A percentile compares a stretch with the other conserved stretches of the same genome.
Evolutionary conservation across 352 stramenopile genomes (phyloP).

Genomic region (Pythium aristosporum): DNA sequence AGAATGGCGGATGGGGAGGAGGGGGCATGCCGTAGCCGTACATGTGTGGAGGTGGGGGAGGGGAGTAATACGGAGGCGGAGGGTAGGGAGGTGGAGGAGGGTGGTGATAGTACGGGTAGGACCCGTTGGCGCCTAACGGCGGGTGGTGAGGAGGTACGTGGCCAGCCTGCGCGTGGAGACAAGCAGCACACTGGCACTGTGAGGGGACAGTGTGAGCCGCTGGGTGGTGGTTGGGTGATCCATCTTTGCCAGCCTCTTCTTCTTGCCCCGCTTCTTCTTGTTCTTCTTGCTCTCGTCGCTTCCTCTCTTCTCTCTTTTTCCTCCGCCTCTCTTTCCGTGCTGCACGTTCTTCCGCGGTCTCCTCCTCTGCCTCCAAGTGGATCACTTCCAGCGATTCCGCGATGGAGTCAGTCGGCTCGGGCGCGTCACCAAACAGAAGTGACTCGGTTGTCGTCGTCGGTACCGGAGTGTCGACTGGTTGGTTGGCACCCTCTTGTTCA

Average conservation of each 20-base stretch:
- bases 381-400: background rate
- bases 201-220: background rate
- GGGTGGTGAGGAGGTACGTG: background rate
- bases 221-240: constrained; percentile 17
- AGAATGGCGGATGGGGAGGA: constrained; percentile 11
- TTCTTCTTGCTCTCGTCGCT: constrained; percentile 28
- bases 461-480: background rate
- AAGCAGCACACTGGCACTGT: constrained; percentile 11
- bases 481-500: background rate
- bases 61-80: constrained; percentile 9
- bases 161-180: background rate
- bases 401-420: background rate
- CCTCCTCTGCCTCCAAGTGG: background rate
- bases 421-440: background rate
- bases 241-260: constrained; percentile 22
- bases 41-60: constrained; percentile 8
- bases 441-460: background rate
- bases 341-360: constrained; percentile 4
- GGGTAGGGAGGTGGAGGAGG: background rate
- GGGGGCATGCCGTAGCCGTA: constrained; percentile 9
- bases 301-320: constrained; percentile 26
- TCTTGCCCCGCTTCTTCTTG: background rate
- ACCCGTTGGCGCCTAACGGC: background rate
- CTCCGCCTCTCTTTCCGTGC: constrained; percentile 10
- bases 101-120: constrained; percentile 6